Conservation (phyloP, 2,329 filamentous ascomycete species). For the Exophiala dermatitidis region DNA sequence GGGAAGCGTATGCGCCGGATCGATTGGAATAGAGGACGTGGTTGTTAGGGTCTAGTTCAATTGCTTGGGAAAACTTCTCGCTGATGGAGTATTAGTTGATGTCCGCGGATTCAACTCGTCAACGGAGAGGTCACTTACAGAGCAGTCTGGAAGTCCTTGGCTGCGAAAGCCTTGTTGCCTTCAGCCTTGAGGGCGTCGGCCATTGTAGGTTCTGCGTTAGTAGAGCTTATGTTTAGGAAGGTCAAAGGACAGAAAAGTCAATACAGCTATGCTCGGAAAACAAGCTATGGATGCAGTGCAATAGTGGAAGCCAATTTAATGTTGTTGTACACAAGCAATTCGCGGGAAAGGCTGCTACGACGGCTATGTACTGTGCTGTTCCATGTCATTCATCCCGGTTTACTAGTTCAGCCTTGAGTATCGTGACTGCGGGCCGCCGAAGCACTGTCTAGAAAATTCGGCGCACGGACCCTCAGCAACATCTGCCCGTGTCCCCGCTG, state of each 20-base stretch:
- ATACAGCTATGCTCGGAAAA: not conserved
- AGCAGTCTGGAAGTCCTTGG: slow-evolving; percentile 93
- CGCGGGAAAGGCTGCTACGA: not conserved
- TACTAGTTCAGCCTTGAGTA: not conserved
- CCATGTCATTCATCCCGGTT: not conserved
- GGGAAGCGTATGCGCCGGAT: slow-evolving; percentile 78
- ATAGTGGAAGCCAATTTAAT: not conserved
- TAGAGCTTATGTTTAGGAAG: not conserved
- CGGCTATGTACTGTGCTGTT: not conserved
- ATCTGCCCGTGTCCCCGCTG: not conserved
- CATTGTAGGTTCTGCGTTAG: slow-evolving; percentile 38
- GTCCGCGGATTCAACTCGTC: slow-evolving; percentile 1
- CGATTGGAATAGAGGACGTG: slow-evolving; percentile 98
- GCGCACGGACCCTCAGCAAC: slow-evolving; percentile 12
- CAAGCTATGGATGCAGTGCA: not conserved
- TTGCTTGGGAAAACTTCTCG: slow-evolving; percentile 90
- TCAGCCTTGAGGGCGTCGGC: slow-evolving; percentile 85
- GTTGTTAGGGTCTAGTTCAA: slow-evolving; percentile 77
- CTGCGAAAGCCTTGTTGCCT: slow-evolving; percentile 97
- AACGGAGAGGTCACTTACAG: slow-evolving; percentile 58
- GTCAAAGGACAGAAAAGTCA: not conserved
- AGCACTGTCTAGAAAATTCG: slow-evolving; percentile 23
- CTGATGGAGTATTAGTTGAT: slow-evolving; percentile 42
- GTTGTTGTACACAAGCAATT: not conserved
- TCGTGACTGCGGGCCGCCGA: slow-evolving; percentile 8